phyloP scores from a whole-genome alignment of 2,329 filamentous ascomycete species.

The Helminthosporium solani region DNA sequence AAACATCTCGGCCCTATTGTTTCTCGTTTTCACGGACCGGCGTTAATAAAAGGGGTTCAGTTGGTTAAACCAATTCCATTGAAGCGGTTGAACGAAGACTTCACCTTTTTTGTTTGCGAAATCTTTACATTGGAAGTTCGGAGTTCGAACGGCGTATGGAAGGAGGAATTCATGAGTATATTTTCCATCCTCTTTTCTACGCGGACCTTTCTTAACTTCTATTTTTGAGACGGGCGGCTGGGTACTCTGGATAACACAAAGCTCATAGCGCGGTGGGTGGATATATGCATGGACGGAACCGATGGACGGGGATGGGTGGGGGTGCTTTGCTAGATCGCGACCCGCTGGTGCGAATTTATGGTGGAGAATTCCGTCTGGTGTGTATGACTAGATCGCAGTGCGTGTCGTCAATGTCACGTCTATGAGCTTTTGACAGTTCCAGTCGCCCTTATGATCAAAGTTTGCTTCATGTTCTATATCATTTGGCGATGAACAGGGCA shows the following conservation, averaged over 20 bases:
- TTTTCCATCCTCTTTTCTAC: constrained; percentile 22
- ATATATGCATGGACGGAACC: constrained; percentile 21
- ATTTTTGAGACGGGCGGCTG: constrained; percentile 35
- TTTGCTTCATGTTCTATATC: constrained; percentile 7
- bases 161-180: constrained; percentile 1
- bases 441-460: neutral
- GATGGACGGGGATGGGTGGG: neutral
- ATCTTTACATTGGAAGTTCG: constrained; percentile 22
- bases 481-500: neutral
- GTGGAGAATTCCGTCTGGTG: neutral
- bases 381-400: constrained; percentile 1
- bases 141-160: constrained; percentile 28
- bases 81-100: constrained; percentile 12
- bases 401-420: constrained; percentile 19
- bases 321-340: constrained; percentile 12
- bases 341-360: neutral
- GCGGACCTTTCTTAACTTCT: constrained; percentile 25
- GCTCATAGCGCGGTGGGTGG: constrained; percentile 34
- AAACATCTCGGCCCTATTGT: constrained; percentile 31
- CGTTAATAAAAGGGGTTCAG: constrained; percentile 39
- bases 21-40: constrained; percentile 24
- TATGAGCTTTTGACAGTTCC: constrained; percentile 6
- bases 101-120: constrained; percentile 21
- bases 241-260: constrained; percentile 33
- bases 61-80: constrained; percentile 19